A percentile compares a stretch with the other conserved stretches of the same genome.
phyloP scores from a whole-genome alignment of 306 rosid species.

The Arachis hypogaea region DNA sequence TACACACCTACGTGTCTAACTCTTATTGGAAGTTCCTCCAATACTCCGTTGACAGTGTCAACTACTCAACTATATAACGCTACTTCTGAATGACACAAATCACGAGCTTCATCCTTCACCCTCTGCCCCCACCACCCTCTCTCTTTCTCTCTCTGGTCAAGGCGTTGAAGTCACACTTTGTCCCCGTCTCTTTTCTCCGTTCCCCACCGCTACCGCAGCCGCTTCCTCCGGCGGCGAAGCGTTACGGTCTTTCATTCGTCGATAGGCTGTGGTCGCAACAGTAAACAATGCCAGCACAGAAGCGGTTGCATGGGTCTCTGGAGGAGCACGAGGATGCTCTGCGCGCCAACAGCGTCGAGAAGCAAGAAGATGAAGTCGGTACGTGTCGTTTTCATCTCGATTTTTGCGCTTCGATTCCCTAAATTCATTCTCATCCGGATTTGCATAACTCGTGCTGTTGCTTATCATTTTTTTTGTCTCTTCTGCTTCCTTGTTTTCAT shows the following conservation, averaged over 20 bases:
- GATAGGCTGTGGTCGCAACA: constrained; percentile 32
- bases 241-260: not conserved
- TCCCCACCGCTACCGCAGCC: not conserved
- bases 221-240: not conserved
- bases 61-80: not conserved
- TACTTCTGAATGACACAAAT: constrained; percentile 26
- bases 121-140: constrained; percentile 29
- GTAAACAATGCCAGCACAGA: constrained; percentile 76
- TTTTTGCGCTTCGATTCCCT: not conserved
- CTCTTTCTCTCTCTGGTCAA: constrained; percentile 42
- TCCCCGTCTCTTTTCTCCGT: constrained; percentile 22
- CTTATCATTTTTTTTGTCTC: constrained; percentile 26
- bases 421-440: constrained; percentile 36
- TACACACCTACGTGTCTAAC: not conserved
- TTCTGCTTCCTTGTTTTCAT: constrained; percentile 9
- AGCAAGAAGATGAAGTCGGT: constrained; percentile 57
- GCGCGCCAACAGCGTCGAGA: constrained; percentile 27
- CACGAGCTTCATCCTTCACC: constrained; percentile 22
- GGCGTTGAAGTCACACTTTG: constrained; percentile 32
- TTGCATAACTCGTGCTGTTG: constrained; percentile 31
- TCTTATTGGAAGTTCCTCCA: not conserved
- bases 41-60: not conserved
- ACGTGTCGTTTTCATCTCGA: constrained; percentile 39
- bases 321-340: constrained; percentile 50
- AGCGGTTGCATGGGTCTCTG: constrained; percentile 47